These are phyloP conservation scores for Corymbia maculata DNA, from an alignment of 345 rosid genomes.

Conservation along the genomic window DNA sequence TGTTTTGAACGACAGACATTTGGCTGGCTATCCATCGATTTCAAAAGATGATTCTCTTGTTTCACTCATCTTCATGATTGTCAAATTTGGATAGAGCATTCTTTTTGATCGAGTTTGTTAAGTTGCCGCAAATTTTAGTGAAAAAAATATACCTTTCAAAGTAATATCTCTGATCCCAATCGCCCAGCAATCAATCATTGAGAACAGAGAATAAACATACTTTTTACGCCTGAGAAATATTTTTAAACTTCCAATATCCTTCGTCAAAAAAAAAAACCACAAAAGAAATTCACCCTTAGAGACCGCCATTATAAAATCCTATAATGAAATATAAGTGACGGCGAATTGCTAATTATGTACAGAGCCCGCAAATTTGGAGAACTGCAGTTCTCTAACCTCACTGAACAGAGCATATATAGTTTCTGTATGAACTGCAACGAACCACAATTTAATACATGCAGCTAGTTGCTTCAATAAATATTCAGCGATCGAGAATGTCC, in stretches of 20 bases:
- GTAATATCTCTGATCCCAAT: neutral
- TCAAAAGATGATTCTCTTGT: neutral
- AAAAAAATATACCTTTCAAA: neutral
- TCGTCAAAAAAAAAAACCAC: neutral
- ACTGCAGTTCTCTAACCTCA: neutral
- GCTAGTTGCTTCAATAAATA: neutral
- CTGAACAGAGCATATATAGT: neutral
- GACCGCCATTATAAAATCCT: neutral
- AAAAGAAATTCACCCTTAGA: neutral
- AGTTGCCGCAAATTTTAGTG: neutral
- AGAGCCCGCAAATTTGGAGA: neutral
- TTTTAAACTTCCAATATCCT: neutral
- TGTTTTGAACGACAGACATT: neutral
- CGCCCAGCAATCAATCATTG: neutral
- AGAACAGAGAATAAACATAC: neutral
- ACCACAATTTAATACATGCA: neutral
- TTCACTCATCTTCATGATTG: neutral
- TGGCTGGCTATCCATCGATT: neutral
- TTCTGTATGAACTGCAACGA: neutral
- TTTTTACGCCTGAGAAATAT: neutral
- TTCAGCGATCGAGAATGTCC: neutral
- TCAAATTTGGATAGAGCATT: neutral
- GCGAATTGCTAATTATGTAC: neutral
- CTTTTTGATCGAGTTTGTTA: neutral
- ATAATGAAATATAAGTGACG: neutral